phyloP scores from a whole-genome alignment of 345 rosid genomes.

The Aethionema arabicum region DNA sequence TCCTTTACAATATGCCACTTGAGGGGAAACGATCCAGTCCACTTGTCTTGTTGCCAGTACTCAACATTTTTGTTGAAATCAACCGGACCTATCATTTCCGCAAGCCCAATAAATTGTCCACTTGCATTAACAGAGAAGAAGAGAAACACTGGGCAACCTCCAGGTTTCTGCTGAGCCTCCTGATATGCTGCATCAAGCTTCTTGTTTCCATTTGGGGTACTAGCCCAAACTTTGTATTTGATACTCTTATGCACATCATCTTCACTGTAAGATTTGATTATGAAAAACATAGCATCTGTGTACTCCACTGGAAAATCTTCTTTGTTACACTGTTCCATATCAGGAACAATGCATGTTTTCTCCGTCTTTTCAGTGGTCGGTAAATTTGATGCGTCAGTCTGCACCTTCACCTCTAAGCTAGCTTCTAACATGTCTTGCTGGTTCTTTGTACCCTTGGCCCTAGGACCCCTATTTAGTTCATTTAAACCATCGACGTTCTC shows the following conservation, averaged over 20 bases:
- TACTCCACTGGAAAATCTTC: constrained; percentile 60
- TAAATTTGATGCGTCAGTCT: constrained; percentile 35
- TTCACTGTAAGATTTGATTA: constrained; percentile 83
- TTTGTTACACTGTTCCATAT: constrained; percentile 50
- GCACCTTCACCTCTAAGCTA: constrained; percentile 42
- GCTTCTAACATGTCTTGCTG: constrained; percentile 43
- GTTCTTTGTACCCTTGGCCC: constrained; percentile 57
- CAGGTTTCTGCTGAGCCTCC: constrained; percentile 62
- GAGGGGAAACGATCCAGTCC: constrained; percentile 82
- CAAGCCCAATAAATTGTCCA: constrained; percentile 86
- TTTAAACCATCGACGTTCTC: constrained; percentile 63
- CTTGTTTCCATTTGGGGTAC: constrained; percentile 86
- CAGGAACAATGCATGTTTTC: constrained; percentile 38
- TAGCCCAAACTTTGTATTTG: constrained; percentile 82
- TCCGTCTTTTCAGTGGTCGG: constrained; percentile 42
- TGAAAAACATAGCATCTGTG: constrained; percentile 57
- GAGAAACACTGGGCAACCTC: constrained; percentile 63
- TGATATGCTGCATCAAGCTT: constrained; percentile 77
- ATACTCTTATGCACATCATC: constrained; percentile 88
- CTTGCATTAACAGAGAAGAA: constrained; percentile 83
- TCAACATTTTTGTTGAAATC: constrained; percentile 65
- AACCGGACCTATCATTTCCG: constrained; percentile 77
- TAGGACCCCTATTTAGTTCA: constrained; percentile 80
- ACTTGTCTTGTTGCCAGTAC: constrained; percentile 86
- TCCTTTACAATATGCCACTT: constrained; percentile 87